Evolutionary conservation across 768 basidiomycete genomes (phyloP).

Genomic region (Agaricus subrufescens): DNA sequence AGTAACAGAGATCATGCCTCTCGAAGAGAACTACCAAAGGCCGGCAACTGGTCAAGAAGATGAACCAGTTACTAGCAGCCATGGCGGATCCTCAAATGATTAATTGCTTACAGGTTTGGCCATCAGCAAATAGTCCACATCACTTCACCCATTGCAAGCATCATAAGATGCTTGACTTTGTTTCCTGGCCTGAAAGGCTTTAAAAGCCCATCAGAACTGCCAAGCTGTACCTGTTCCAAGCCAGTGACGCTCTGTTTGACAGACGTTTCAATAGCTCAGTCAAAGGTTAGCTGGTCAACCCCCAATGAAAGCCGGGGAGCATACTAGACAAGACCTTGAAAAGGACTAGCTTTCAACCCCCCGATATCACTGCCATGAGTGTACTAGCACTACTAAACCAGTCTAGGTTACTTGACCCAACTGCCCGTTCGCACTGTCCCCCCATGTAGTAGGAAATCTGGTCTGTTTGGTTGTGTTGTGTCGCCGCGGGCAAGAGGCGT

Average conservation of each 20-base stretch:
- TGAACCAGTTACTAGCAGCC: slow-evolving; percentile 19
- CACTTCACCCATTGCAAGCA: slow-evolving; percentile 25
- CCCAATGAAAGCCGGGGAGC: slow-evolving; percentile 14
- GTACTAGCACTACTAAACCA: neutral
- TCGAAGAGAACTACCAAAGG: slow-evolving; percentile 33
- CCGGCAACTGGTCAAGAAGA: slow-evolving; percentile 16
- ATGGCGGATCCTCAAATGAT: slow-evolving; percentile 30
- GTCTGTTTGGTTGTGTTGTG: too few relatives aligned
- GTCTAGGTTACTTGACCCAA: neutral
- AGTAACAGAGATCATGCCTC: slow-evolving; percentile 31
- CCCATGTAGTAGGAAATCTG: too few relatives aligned
- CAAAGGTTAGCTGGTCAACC: slow-evolving; percentile 28
- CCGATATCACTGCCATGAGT: neutral
- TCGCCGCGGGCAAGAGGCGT: too few relatives aligned
- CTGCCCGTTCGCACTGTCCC: too few relatives aligned
- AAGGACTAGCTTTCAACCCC: neutral
- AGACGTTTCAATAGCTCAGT: slow-evolving; percentile 28
- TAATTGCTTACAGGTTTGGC: slow-evolving; percentile 32
- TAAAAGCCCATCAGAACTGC: too few relatives aligned
- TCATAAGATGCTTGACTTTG: slow-evolving; percentile 18
- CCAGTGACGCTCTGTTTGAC: slow-evolving; percentile 26
- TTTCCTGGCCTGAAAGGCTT: too few relatives aligned
- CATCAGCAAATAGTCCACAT: slow-evolving; percentile 37
- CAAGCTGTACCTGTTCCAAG: slow-evolving; percentile 25
- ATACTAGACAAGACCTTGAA: slow-evolving; percentile 15